phyloP scores from a whole-genome alignment of 2,329 filamentous ascomycete genomes.

The Xylaria hypoxylon region DNA sequence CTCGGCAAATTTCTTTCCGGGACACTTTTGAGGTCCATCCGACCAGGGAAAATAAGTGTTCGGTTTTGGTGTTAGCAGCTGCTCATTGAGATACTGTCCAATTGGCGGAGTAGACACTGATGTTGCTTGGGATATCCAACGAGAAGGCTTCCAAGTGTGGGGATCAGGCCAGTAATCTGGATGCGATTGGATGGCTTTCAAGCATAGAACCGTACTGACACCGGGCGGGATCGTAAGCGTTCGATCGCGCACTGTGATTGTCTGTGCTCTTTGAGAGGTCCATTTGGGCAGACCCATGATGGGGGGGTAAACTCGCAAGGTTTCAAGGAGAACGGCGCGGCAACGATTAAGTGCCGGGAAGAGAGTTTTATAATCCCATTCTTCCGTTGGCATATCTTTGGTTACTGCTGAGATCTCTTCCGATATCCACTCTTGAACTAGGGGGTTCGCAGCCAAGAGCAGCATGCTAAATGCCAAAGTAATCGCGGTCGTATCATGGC shows the following conservation, averaged over 20 bases:
- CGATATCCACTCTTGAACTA: constrained; percentile 39
- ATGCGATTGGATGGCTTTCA: constrained; percentile 20
- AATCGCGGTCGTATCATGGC: constrained; percentile 48
- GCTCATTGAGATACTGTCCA: background rate
- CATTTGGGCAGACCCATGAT: constrained; percentile 12
- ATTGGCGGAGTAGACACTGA: background rate
- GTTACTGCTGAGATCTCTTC: constrained; percentile 35
- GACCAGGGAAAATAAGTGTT: constrained; percentile 7
- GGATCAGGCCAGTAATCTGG: constrained; percentile 23
- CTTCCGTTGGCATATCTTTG: constrained; percentile 13
- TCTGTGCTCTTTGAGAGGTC: constrained; percentile 12
- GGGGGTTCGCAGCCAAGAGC: constrained; percentile 41
- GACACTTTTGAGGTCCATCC: background rate
- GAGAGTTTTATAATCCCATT: constrained; percentile 39
- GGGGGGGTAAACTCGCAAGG: constrained; percentile 27
- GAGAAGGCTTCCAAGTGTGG: background rate
- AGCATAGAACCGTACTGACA: constrained; percentile 8
- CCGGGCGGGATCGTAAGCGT: constrained; percentile 23
- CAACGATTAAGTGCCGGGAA: constrained; percentile 44
- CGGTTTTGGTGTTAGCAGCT: background rate
- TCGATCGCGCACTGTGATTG: constrained; percentile 9
- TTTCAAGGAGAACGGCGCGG: constrained; percentile 39
- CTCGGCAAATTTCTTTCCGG: constrained; percentile 1
- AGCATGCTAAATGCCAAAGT: constrained; percentile 41
- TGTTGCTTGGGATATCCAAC: background rate